phyloP scores from a whole-genome alignment of 164 flowering plant genomes.

The Berberis thunbergii region DNA sequence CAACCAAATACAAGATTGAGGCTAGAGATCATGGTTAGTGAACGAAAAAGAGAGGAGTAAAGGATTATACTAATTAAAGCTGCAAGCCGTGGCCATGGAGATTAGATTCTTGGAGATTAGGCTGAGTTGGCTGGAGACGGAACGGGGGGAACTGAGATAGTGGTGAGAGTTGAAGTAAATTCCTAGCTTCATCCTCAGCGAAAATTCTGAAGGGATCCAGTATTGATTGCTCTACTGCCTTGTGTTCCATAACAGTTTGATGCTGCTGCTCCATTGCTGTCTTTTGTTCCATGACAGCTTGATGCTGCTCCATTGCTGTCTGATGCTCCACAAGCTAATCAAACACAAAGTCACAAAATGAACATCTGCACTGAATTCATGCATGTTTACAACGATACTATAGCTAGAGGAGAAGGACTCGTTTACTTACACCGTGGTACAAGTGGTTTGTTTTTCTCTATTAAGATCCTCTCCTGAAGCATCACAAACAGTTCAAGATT shows the following conservation, averaged over 20 bases:
- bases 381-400: background rate
- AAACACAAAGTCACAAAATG: background rate
- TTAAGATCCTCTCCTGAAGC: constrained; percentile 30
- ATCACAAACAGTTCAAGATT: background rate
- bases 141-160: constrained; percentile 23
- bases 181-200: constrained; percentile 24
- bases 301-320: constrained; percentile 6
- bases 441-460: constrained; percentile 29
- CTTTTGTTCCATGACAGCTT: too few relatives aligned
- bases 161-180: constrained; percentile 36
- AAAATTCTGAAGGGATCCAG: constrained; percentile 36
- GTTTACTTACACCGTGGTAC: constrained; percentile 9
- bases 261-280: constrained; percentile 15
- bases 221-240: constrained; percentile 20
- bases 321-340: constrained; percentile 24
- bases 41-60: too few relatives aligned
- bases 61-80: constrained; percentile 10
- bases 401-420: background rate
- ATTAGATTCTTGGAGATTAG: constrained; percentile 35
- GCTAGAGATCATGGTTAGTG: background rate
- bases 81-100: constrained; percentile 17
- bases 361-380: background rate
- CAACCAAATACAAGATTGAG: background rate
- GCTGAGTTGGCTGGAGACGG: constrained; percentile 45
- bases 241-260: constrained; percentile 21